These are phyloP conservation scores for Rutidosis leptorrhynchoides DNA, from an alignment of 129 eudicot genomes.

Conservation along the genomic window DNA sequence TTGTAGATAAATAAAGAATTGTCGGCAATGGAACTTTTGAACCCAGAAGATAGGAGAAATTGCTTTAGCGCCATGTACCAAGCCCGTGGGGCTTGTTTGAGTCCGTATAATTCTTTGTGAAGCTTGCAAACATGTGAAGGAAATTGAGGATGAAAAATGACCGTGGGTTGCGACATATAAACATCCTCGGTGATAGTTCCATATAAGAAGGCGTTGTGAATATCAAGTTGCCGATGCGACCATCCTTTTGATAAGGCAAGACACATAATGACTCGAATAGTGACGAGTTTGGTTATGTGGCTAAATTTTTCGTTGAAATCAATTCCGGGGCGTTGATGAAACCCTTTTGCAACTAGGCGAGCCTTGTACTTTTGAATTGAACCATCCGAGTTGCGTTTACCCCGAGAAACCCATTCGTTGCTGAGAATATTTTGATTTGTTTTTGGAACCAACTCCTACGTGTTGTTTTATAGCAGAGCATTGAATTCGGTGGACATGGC, in stretches of 20 bases:
- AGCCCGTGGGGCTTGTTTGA: conserved; percentile 1
- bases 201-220: conserved; percentile 11
- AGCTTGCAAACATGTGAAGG: too few relatives aligned
- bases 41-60: neutral
- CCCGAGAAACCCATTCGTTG: too few relatives aligned
- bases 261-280: neutral
- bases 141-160: neutral
- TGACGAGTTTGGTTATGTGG: neutral
- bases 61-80: neutral
- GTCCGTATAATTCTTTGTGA: too few relatives aligned
- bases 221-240: neutral
- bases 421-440: too few relatives aligned
- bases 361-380: too few relatives aligned
- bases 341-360: too few relatives aligned
- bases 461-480: neutral
- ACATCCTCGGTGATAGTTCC: neutral
- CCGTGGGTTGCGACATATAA: conserved; percentile 4
- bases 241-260: neutral
- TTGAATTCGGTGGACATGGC: neutral
- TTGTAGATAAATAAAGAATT: neutral
- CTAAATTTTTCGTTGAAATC: conserved; percentile 17
- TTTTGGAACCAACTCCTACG: neutral
- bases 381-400: too few relatives aligned
- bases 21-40: neutral
- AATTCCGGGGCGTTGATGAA: too few relatives aligned